These are phyloP conservation scores for Fragaria ananassa DNA, from an alignment of 306 rosid species.

Conservation along the genomic window DNA sequence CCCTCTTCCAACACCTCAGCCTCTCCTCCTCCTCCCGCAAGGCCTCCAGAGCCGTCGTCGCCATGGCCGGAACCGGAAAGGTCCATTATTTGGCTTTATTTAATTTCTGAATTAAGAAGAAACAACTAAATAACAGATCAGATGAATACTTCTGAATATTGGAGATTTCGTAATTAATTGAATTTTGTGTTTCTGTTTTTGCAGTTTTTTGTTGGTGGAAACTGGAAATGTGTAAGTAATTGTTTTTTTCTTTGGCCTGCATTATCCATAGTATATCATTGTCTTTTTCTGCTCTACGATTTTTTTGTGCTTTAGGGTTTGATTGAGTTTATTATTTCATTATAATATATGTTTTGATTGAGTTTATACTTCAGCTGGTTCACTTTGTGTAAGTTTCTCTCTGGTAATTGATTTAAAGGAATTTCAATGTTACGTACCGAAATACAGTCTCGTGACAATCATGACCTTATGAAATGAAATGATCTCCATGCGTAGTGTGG, in stretches of 20 bases:
- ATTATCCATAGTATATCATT: background rate
- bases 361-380: too few relatives aligned
- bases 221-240: slow-evolving; percentile 95
- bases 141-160: too few relatives aligned
- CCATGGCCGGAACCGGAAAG: slow-evolving; percentile 96
- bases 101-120: background rate
- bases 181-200: slow-evolving; percentile 20
- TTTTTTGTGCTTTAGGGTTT: background rate
- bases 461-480: background rate
- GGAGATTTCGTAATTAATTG: background rate
- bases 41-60: slow-evolving; percentile 55
- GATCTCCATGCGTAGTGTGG: background rate
- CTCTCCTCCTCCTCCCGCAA: slow-evolving; percentile 53
- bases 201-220: slow-evolving; percentile 97
- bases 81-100: slow-evolving; percentile 24
- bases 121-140: background rate
- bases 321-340: background rate
- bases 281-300: background rate
- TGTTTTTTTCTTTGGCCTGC: background rate
- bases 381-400: too few relatives aligned
- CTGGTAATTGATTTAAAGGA: too few relatives aligned
- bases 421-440: too few relatives aligned
- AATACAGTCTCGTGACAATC: background rate
- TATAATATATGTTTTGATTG: background rate
- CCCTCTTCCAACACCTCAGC: slow-evolving; percentile 52